Percentiles rank a stretch among this genome's conserved stretches.
Conservation (phyloP, 495 filamentous ascomycete genomes). For the Xylaria castorea region DNA sequence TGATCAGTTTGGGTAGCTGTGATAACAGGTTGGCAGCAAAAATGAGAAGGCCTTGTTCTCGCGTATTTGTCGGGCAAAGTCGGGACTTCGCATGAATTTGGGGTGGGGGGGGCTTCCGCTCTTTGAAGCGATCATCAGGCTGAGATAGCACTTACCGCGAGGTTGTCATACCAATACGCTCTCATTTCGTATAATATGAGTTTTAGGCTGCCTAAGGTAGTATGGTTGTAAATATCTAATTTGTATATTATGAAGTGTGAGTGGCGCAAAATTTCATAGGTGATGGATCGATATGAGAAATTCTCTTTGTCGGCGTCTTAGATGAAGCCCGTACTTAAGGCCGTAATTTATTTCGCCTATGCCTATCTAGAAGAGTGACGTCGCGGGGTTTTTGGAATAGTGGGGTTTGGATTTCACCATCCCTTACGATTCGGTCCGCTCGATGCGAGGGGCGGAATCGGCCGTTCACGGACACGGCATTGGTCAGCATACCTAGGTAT, state of each 20-base stretch:
- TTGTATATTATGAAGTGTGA: not conserved
- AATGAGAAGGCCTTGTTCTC: not conserved
- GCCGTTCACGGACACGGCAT: not conserved
- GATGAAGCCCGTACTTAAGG: not conserved
- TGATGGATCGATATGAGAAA: not conserved
- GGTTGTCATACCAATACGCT: constrained; percentile 84
- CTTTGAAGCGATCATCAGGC: not conserved
- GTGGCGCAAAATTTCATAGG: not conserved
- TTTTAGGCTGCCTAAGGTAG: not conserved
- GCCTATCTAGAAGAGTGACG: constrained; percentile 20
- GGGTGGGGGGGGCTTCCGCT: not conserved
- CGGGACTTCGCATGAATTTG: not conserved
- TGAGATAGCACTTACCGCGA: constrained; percentile 62
- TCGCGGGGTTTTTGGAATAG: constrained; percentile 29
- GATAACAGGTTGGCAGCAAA: not conserved
- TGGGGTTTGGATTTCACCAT: constrained; percentile 25
- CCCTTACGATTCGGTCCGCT: not conserved
- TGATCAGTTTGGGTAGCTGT: not conserved
- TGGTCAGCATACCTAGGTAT: constrained; percentile 11
- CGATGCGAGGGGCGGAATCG: not conserved
- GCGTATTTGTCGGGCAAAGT: not conserved
- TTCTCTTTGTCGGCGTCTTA: not conserved
- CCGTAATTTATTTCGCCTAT: not conserved
- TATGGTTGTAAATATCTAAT: not conserved
- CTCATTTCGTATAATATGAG: constrained; percentile 62